Evolutionary conservation across 371 early-diverging fungal genomes (phyloP), one percentile per base, ranked within the genome.

Genomic region (Mucor circinelloides): DNA sequence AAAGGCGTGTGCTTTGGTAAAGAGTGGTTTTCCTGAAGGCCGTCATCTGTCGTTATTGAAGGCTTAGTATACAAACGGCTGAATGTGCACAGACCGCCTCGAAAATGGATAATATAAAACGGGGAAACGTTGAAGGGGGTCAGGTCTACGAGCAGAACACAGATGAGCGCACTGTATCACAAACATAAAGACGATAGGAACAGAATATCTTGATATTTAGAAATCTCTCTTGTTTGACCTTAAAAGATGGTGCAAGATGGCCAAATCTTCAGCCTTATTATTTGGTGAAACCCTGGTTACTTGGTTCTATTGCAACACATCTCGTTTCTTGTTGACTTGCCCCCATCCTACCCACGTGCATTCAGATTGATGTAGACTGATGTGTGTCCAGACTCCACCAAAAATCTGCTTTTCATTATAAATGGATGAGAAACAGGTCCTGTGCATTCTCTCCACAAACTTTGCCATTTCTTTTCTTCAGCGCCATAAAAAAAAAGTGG

Each of bases 121-220:
- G 46, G 21, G 27, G 27, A 52, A 27, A 13, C 12, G 17, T 40
- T 17, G 40, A 40, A 40, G 40, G 40, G 50, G 27, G 27, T 19
- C 23, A 6, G 52, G 52, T 52, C 27, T 52, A 27, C 27, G 56
- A 56, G 32, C n/a, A 31, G 32, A 28, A 32, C 17, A 32, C 56
- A 56, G 56, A 56, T 56, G 31, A 56, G 56, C 32, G 56, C 30
- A 56, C 56, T 56, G 56, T 56, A 56, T 56, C 56, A 56, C 56
- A 32, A 32, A 19, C 8, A 56, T 17, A 56, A 5, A 10, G 30
- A 56, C 17, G 56, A 56, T 52, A 27, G 52, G 52, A 52, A 27
- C 27, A 52, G 27, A 27, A 21, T 40, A 40, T 9, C 40, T 52
- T 25, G 21, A 52, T 52, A 17, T 40, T 17, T 17, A 40, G 40